Evolutionary conservation across 2,329 filamentous ascomycete genomes (phyloP), one percentile per base, ranked within the genome.

Genomic region (Fusarium transvaalense): DNA sequence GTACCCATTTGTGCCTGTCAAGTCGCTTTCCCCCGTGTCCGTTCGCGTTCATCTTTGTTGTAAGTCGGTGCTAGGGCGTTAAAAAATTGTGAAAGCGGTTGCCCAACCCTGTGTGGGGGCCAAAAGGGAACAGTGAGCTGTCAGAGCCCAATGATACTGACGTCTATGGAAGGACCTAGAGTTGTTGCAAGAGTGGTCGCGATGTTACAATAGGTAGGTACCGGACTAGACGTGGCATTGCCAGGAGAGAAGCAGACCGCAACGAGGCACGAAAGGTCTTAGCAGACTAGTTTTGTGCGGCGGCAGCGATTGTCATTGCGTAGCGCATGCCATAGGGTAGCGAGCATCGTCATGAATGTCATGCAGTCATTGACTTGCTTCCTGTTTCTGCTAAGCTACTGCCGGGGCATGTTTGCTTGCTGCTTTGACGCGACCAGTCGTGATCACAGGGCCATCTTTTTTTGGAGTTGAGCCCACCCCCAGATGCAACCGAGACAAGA

Each of bases 341-440:
- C 56, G 46, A 41, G 39, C 46, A 69, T 71, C 45, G 56, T 43
- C 60, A 46, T 67, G 27, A 61, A 72, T 68, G 68, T 69, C 69
- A 71, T 71, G 70, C 64, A 71, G 58, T 61, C 54, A 66, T 68
- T 68, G 65, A 66, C 65, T 41, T 66, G 65, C 65, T 69, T 63
- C 47, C 32, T 38, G 52, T 42, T 35, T 53, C 42, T 47, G 55
- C 61, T 55, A 48, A 61, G 58, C 56, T 52, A 57, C 55, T 58
- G 52, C 52, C 42, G 61, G 62, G 45, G 59, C 64, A 66, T 56
- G 57, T 71, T 72, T 66, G 51, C 51, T 58, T 51, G 60, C 52
- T 64, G 51, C 54, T 72, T 67, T 58, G 68, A 61, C 58, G 57
- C 57, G 55, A 52, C 59, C 63, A 65, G 55, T 52, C 34, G 46